A percentile compares a stretch with the other conserved stretches of the same genome.
phyloP scores from a whole-genome alignment of 495 filamentous ascomycete genomes.

The Penicillium maclennaniae region DNA sequence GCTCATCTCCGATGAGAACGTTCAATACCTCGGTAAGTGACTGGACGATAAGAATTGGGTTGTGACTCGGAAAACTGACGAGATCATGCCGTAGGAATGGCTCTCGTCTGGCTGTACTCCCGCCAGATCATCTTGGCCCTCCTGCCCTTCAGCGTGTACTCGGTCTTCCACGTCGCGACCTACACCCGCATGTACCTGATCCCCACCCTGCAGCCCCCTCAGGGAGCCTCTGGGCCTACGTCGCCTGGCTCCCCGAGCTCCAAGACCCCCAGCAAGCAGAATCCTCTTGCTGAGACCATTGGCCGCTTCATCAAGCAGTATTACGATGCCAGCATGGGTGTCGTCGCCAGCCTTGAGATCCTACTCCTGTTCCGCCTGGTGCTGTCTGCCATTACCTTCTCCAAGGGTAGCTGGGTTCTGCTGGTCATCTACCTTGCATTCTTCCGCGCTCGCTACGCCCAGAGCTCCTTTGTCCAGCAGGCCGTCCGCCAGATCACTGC shows the following conservation, averaged over 20 bases:
- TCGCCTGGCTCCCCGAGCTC: constrained; percentile 52
- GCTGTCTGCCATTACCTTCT: constrained; percentile 75
- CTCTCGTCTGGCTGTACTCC: constrained; percentile 89
- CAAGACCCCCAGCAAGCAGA: constrained; percentile 59
- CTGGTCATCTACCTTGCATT: constrained; percentile 83
- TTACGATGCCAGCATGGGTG: constrained; percentile 85
- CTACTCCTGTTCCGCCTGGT: constrained; percentile 78
- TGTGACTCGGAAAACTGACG: not conserved
- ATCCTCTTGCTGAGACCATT: constrained; percentile 73
- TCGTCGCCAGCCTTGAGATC: constrained; percentile 74
- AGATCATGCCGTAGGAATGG: constrained; percentile 63
- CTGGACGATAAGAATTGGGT: not conserved
- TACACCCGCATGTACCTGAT: constrained; percentile 54
- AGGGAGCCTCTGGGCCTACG: constrained; percentile 35
- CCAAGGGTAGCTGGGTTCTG: constrained; percentile 85
- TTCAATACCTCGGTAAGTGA: constrained; percentile 88
- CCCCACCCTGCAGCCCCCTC: constrained; percentile 45
- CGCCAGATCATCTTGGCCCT: constrained; percentile 87
- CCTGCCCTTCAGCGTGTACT: constrained; percentile 94
- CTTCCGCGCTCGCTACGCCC: constrained; percentile 82
- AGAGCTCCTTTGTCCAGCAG: constrained; percentile 86
- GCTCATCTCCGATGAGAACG: constrained; percentile 84
- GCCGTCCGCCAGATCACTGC: constrained; percentile 69
- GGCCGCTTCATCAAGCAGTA: constrained; percentile 94
- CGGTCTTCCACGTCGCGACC: constrained; percentile 94